Evolutionary conservation across 176 grass and related monocot species (phyloP), one percentile per base, ranked within the genome.

Genomic region (Phyllostachys edulis): DNA sequence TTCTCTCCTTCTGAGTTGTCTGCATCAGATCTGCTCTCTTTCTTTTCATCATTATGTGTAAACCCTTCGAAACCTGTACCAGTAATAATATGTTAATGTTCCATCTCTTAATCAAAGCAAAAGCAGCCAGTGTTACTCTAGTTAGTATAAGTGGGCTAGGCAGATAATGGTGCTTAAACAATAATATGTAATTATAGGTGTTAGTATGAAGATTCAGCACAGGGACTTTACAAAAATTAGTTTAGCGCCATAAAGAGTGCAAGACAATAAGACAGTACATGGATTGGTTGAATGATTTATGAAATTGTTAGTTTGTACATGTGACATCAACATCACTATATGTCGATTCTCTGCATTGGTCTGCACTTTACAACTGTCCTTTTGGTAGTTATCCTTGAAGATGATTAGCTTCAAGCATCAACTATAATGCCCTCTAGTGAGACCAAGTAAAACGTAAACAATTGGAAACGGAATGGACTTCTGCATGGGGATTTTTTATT

Each of bases 1-100:
- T 92, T 94, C 45, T 98, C 92, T 71, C 89, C 90, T 83, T 95
- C 90, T 66, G 90, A 89, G 68, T 93, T 95, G 51, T 98, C 96
- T 70, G 88, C 85, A 70, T 98, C 95, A 27, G 85, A 98, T 80
- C 34, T 94, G 68, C 85, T 69, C 72, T 94, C 90, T 84, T 87
- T 94, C 83, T 57, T 92, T 85, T 90, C 90, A 81, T 94, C 93
- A 49, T 74, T 90, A 52, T 75, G 59, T 36, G 68, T 36, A 63
- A 86, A 81, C 34, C 93, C 93, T 81, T 94, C 93, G 57, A 94
- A 94, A 88, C 87, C 93, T 95, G 85, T 70, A 85, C 11, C 16
- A 24, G 23, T 44, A 45, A 41, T 86, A 46, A 69, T 82, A 39
- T 82, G 2, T 79, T 44, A 38, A 38, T 82, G 68, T 63, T 54